Base-by-base conservation (phyloP, 2,329 filamentous ascomycete genomes). In the Cercospora zeae-maydis region DNA sequence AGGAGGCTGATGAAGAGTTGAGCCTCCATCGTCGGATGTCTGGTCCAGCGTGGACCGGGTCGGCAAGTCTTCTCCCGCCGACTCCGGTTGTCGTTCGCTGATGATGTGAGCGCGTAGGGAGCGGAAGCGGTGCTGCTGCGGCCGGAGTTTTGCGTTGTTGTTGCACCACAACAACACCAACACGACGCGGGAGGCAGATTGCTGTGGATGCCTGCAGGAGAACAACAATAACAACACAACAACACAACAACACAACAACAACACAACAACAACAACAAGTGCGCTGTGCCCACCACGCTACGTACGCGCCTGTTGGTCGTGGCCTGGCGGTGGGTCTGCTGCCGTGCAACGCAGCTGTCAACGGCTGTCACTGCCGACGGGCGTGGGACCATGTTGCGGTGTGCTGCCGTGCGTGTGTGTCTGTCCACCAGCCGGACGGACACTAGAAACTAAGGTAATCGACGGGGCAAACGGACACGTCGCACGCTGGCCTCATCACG, bases 301-400 rank as follows among this genome's bases (percentile, higher is more conserved):
- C 30, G 8, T 24, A 19, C 24, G n/a, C 33, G 51, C 51, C 19
- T 30, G 51, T 34, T 54, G 51, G 51, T 54, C 30, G 30, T 4
- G 49, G 11, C 14, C 42, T 52, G 9, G 27, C 31, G 16, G 57
- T 52, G 57, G 57, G 42, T 30, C 57, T 3, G 30, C 11, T 42
- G 57, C 57, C 1, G 57, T 59, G 57, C 45, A 31, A 59, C 42
- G 34, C 34, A 21, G 54, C 57, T 59, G 57, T 59, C 45, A 59
- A 52, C 57, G 57, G 56, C 42, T 58, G 56, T 58, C 24, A 47
- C 55, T 52, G 37, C 42, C 56, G 56, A 27, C 19, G 31, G 24
- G 54, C 39, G 21, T 39, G 39, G 31, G 31, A 34, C 27, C n/a
- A 9, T 13, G 47, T 51, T 59, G 57, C 57, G 57, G 57, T 59